Conservation (phyloP, 345 rosid genomes). For the Bruguiera sexangula region DNA sequence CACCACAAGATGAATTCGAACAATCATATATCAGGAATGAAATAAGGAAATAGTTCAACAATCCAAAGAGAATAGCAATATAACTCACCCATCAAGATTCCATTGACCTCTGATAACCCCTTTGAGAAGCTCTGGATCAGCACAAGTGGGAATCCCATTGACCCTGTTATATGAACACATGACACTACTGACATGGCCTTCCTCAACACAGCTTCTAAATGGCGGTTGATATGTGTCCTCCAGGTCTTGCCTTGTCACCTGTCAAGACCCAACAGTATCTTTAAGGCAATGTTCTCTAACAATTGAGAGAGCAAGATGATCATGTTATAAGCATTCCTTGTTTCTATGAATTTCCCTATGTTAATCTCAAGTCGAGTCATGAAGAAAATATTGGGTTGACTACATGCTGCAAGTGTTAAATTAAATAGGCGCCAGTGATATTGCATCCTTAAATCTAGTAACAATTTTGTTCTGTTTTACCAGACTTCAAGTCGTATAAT, state of each 20-base stretch:
- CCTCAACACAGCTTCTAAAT: constrained; percentile 67
- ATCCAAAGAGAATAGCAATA: not conserved
- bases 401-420: no score
- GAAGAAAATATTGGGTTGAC: no score
- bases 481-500: no score
- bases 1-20: not conserved
- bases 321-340: no score
- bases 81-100: constrained; percentile 23
- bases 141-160: constrained; percentile 82
- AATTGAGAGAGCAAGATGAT: no score
- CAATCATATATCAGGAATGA: no score
- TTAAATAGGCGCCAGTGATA: no score
- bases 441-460: no score
- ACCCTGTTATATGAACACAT: constrained; percentile 94
- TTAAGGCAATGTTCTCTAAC: no score
- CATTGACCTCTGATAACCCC: constrained; percentile 36
- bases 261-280: not conserved
- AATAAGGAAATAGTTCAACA: not conserved
- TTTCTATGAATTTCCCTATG: no score
- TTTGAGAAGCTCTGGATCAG: constrained; percentile 61
- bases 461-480: no score
- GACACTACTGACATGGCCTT: constrained; percentile 78
- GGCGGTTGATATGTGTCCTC: constrained; percentile 78
- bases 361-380: no score
- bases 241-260: constrained; percentile 85